Evolutionary conservation across 345 rosid genomes (phyloP).

Genomic region (Eucalyptus decipiens): DNA sequence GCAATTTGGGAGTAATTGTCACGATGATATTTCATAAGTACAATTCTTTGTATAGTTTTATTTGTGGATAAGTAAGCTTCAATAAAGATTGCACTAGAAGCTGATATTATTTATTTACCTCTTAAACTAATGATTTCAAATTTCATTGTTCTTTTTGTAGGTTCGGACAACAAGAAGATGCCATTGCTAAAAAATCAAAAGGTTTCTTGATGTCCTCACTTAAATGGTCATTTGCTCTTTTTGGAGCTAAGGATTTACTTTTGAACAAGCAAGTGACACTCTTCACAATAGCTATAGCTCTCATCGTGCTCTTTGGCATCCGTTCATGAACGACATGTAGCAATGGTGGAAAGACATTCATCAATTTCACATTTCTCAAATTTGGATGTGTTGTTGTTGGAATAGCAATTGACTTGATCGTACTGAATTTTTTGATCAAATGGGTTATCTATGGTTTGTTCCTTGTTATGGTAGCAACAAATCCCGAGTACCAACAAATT

Average conservation of each 20-base stretch:
- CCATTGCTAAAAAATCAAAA: accelerated
- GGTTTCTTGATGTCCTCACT: neutral
- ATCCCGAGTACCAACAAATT: neutral
- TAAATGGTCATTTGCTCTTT: neutral
- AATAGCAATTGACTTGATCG: neutral
- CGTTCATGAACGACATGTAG: neutral
- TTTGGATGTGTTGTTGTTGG: neutral
- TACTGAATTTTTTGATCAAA: neutral
- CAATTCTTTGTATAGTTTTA: neutral
- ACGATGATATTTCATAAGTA: neutral
- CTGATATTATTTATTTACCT: neutral
- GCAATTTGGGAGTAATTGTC: neutral
- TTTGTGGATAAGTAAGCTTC: neutral
- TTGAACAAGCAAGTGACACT: neutral
- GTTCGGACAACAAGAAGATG: neutral
- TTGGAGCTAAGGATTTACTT: neutral
- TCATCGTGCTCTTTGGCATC: neutral
- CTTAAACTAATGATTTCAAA: neutral
- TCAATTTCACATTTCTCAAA: neutral
- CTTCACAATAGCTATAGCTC: neutral
- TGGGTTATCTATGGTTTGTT: neutral
- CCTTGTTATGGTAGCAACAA: neutral
- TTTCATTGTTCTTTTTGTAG: neutral
- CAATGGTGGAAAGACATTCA: neutral
- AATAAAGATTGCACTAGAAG: neutral